Evolutionary conservation across 176 grass and related monocot species (phyloP).

Genomic region (Thalia dealbata): DNA sequence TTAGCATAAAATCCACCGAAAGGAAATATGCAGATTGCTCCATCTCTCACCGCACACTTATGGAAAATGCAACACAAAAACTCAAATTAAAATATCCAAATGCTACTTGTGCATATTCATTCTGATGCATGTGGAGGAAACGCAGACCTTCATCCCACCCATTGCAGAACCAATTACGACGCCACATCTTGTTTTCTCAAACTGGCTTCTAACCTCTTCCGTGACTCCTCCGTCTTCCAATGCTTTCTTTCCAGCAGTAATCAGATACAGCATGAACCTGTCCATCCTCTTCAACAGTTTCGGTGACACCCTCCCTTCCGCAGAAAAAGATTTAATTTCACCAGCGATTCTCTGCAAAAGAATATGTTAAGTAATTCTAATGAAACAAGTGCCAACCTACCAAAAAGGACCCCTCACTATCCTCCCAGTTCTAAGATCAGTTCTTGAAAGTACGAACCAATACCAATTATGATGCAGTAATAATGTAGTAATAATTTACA

Average conservation of each 20-base stretch:
- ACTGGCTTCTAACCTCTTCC: constrained; percentile 62
- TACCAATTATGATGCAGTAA: background rate
- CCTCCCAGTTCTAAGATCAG: background rate
- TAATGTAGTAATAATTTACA: background rate
- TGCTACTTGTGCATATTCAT: background rate
- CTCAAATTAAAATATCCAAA: background rate
- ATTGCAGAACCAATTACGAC: constrained; percentile 97
- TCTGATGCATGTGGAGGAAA: background rate
- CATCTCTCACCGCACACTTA: background rate
- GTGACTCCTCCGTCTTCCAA: constrained; percentile 85
- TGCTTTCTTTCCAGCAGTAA: constrained; percentile 98
- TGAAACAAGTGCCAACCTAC: background rate
- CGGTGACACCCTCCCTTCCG: constrained; percentile 75
- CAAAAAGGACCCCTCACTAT: background rate
- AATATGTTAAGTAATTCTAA: constrained; percentile 7
- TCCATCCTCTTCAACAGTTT: constrained; percentile 93
- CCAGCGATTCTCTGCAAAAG: constrained; percentile 89
- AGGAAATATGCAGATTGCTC: background rate
- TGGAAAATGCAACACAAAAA: background rate
- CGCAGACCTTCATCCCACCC: constrained; percentile 88
- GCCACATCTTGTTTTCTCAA: constrained; percentile 94
- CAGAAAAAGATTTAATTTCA: constrained; percentile 95
- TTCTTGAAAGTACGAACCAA: background rate
- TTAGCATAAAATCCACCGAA: constrained; percentile 22
- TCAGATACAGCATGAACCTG: constrained; percentile 97